Percentiles rank a stretch among this genome's conserved stretches.
Conservation (phyloP, 2,329 filamentous ascomycete species). For the Penicillium olsonii region DNA sequence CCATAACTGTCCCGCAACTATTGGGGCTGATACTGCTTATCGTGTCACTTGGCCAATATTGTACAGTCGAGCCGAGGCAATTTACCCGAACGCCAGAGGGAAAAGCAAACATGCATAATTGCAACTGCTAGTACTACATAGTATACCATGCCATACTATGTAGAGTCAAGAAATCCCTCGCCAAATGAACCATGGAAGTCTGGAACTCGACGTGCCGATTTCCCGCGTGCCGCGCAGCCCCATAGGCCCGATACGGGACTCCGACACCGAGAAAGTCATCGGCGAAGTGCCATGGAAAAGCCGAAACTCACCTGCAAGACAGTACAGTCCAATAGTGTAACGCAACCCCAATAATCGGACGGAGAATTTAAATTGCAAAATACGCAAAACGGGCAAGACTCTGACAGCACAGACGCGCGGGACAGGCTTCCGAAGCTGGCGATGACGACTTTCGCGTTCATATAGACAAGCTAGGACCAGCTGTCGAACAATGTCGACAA, state of each 20-base stretch:
- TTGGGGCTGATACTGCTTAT: not conserved
- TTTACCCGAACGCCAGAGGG: slow-evolving; percentile 4
- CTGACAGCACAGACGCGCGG: slow-evolving; percentile 5
- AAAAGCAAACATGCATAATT: not conserved
- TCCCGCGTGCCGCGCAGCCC: slow-evolving; percentile 14
- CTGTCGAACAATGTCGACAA: not conserved
- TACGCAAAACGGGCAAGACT: not conserved
- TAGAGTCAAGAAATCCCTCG: not conserved
- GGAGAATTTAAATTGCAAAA: not conserved
- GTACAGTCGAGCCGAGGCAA: not conserved
- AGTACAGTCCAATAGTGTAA: not conserved
- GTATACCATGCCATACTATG: too few relatives aligned
- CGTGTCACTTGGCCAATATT: not conserved
- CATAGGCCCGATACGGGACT: slow-evolving; percentile 9
- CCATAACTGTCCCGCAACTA: not conserved
- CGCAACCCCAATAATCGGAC: slow-evolving; percentile 1
- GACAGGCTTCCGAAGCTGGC: not conserved
- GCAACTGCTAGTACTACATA: too few relatives aligned
- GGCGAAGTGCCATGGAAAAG: slow-evolving; percentile 1
- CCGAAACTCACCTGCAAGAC: not conserved
- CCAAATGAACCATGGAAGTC: not conserved
- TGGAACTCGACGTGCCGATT: slow-evolving; percentile 12
- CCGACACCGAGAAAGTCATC: slow-evolving; percentile 7
- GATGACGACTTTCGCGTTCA: too few relatives aligned
- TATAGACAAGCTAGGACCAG: not conserved